Evolutionary conservation across 345 rosid genomes (phyloP), one percentile per base, ranked within the genome.

Genomic region (Citrus maxima): DNA sequence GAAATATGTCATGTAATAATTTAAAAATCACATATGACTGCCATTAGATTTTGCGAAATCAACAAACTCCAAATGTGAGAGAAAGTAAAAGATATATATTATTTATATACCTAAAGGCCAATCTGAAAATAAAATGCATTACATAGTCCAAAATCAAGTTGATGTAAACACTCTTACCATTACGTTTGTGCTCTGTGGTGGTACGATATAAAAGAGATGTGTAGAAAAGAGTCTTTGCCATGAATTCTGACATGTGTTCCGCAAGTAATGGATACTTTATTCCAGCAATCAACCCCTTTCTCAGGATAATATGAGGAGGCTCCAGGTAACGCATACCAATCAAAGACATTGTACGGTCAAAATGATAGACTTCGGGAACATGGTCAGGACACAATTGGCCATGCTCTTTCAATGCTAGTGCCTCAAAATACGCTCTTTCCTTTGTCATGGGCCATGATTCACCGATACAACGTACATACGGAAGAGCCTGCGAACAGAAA

Each of bases 381-480:
- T 94, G 94, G 54, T 86, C 88, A 0, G 97, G 92, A 70, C 94
- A 88, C 77, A 92, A 83, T 40, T 42, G 64, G 18, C 94, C 93
- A 27, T 96, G 95, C 81, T 89, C 88, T 85, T 83, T 88, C 82
- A 93, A 82, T 21, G 93, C 88, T 34, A 80, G 1, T 27, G 89
- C 88, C 84, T 96, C 99, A 71, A 93, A 96, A 79, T 93, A 94
- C 34, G 98, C 94, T 77, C 99, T 84, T 82, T 96, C 97, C 86
- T 93, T 96, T 0, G 97, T 92, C 97, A 96, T 90, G 16, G 99
- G 97, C 99, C 98, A 96, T 1, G 98, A 88, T 75, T 94, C 99
- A 68, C 99, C 99, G 10, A 96, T 91, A 79, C 88, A 86, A 1
- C 99, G 93, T 51, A 96, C 13, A 77, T 94, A 96, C n/a, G 99